Conservation (phyloP, 495 filamentous ascomycete species). For the Evernia prunastri region DNA sequence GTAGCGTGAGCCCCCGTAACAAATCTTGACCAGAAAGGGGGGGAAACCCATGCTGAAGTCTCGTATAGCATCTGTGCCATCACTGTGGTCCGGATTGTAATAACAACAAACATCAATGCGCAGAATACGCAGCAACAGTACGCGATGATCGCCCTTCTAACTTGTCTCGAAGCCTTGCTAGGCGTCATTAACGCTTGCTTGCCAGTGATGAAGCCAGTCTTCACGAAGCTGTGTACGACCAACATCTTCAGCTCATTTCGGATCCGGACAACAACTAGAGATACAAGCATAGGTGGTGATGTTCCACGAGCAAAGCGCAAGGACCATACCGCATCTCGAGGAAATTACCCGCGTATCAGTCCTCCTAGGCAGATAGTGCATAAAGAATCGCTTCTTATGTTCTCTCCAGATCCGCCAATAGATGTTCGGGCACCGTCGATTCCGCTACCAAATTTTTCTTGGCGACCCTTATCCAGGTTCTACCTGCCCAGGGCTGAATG, state of each 20-base stretch:
- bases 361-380: neutral
- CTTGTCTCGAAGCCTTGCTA: constrained; percentile 17
- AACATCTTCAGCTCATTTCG: neutral
- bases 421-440: neutral
- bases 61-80: constrained; percentile 20
- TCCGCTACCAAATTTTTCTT: neutral
- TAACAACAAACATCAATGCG: constrained; percentile 11
- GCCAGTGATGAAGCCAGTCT: constrained; percentile 21
- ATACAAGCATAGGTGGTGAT: neutral
- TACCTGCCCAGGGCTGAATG: neutral
- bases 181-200: constrained; percentile 21
- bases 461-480: neutral
- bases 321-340: neutral
- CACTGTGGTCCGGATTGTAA: constrained; percentile 15
- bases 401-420: neutral
- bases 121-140: constrained; percentile 17
- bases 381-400: neutral
- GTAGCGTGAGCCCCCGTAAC: constrained; percentile 12
- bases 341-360: neutral
- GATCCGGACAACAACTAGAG: neutral
- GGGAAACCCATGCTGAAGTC: neutral
- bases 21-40: neutral
- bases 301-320: neutral
- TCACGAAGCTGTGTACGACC: constrained; percentile 7
- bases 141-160: constrained; percentile 15